Percentiles rank a stretch among this genome's conserved stretches.
Conservation (phyloP, 768 basidiomycete genomes). For the Rhodotorula babjevae region DNA sequence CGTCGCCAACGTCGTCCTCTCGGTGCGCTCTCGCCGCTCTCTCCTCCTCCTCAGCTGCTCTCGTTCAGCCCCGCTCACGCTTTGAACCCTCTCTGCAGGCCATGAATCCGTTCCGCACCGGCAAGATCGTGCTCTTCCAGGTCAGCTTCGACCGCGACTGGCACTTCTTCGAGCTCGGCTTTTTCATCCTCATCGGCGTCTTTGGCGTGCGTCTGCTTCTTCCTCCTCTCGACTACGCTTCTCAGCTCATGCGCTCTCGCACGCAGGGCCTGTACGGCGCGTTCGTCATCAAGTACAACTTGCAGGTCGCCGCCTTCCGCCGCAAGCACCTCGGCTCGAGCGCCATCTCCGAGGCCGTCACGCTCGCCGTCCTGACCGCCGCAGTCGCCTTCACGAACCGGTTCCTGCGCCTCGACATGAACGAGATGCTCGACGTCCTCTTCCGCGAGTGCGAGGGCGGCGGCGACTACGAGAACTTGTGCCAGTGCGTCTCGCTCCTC, state of each 20-base stretch:
- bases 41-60: not conserved
- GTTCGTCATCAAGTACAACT: constrained; percentile 92
- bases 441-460: constrained; percentile 95
- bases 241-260: not conserved
- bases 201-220: constrained; percentile 67
- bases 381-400: constrained; percentile 89
- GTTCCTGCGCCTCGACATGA: constrained; percentile 95
- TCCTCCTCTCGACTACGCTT: not conserved
- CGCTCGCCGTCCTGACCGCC: constrained; percentile 79
- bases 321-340: constrained; percentile 78
- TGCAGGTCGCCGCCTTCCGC: constrained; percentile 90
- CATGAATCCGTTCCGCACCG: constrained; percentile 97
- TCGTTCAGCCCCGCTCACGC: no score
- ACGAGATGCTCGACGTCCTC: constrained; percentile 85
- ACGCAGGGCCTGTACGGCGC: constrained; percentile 90
- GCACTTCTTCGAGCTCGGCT: constrained; percentile 98
- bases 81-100: constrained; percentile 54
- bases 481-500: constrained; percentile 66
- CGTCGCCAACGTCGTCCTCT: constrained; percentile 90
- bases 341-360: constrained; percentile 82
- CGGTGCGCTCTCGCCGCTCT: constrained; percentile 55
- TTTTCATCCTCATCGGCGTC: constrained; percentile 88
- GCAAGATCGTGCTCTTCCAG: constrained; percentile 95
- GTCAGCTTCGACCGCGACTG: constrained; percentile 95
- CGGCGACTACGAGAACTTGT: constrained; percentile 81